These are phyloP conservation scores for Phytophthora sojae DNA, from an alignment of 352 stramenopile species.

Conservation along the genomic window DNA sequence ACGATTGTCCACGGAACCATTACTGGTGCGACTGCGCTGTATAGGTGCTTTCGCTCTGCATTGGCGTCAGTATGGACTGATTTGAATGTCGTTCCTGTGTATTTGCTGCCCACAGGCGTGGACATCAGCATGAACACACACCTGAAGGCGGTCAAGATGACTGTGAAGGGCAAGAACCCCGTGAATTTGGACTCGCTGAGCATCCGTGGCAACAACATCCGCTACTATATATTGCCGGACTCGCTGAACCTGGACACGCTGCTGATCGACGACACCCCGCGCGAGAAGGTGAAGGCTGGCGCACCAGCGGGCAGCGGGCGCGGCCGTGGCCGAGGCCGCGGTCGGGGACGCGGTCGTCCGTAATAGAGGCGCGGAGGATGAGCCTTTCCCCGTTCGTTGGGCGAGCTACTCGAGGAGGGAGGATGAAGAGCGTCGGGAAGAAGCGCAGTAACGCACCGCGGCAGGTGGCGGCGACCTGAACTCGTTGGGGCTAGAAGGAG, in stretches of 20 bases:
- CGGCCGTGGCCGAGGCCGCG: conserved; percentile 82
- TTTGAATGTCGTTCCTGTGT: neutral
- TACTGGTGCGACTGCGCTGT: conserved; percentile 64
- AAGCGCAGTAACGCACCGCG: conserved; percentile 11
- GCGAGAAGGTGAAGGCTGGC: conserved; percentile 92
- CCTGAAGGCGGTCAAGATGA: conserved; percentile 99
- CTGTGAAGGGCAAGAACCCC: conserved; percentile 97
- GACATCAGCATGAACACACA: conserved; percentile 99
- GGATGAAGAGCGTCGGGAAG: conserved; percentile 12
- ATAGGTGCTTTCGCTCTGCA: neutral
- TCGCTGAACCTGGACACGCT: conserved; percentile 99
- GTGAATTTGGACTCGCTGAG: conserved; percentile 97
- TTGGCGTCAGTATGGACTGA: conserved; percentile 5
- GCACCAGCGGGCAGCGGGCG: conserved; percentile 66
- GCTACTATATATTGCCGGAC: conserved; percentile 95
- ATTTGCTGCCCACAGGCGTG: conserved; percentile 77
- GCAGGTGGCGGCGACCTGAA: conserved; percentile 18
- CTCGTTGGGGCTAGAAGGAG: conserved; percentile 22
- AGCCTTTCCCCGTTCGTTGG: conserved; percentile 5
- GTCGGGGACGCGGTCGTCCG: conserved; percentile 64
- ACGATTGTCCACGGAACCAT: conserved; percentile 99
- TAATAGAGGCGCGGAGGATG: conserved; percentile 31
- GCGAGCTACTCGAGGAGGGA: neutral
- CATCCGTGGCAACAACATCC: conserved; percentile 99
- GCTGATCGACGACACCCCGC: conserved; percentile 98